Percentiles rank a stretch among this genome's conserved stretches.
These are phyloP conservation scores for Escallonia herrerae DNA, from an alignment of 129 eudicot genomes.

Conservation along the genomic window DNA sequence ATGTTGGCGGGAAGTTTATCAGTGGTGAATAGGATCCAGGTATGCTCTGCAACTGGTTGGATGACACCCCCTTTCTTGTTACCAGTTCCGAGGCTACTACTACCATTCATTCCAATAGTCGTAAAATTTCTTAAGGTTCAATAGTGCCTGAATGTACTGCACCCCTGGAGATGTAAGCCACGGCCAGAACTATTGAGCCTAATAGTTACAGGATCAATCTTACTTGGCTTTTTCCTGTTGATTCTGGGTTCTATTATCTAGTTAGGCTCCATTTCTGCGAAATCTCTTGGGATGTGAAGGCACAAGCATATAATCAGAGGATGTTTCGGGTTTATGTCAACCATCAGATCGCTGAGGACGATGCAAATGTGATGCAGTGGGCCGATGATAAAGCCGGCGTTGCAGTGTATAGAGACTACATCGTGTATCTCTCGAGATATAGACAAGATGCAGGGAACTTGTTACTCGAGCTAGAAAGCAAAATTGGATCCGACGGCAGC, in stretches of 20 bases:
- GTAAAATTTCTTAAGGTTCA: not conserved
- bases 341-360: slow-evolving; percentile 3
- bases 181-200: slow-evolving; percentile 1
- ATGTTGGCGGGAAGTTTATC: slow-evolving; percentile 8
- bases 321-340: slow-evolving; percentile 9
- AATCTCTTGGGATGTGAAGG: not conserved
- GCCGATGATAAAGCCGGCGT: not conserved
- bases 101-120: too few species aligned
- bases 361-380: not conserved
- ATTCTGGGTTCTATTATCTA: slow-evolving; percentile 19
- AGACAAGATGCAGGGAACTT: too few species aligned
- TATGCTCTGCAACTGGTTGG: slow-evolving; percentile 18
- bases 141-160: not conserved
- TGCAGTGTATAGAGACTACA: slow-evolving; percentile 25
- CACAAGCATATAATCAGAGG: not conserved
- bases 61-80: not conserved
- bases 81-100: not conserved
- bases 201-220: not conserved
- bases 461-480: too few species aligned
- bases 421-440: not conserved
- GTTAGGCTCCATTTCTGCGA: slow-evolving; percentile 31
- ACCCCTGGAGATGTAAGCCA: not conserved
- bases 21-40: slow-evolving; percentile 5
- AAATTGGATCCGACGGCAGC: too few species aligned
- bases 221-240: slow-evolving; percentile 20